Percentiles rank a stretch among this genome's conserved stretches.
Evolutionary conservation across 2,329 filamentous ascomycete species (phyloP).

Genomic region (Juglanconis oblonga): DNA sequence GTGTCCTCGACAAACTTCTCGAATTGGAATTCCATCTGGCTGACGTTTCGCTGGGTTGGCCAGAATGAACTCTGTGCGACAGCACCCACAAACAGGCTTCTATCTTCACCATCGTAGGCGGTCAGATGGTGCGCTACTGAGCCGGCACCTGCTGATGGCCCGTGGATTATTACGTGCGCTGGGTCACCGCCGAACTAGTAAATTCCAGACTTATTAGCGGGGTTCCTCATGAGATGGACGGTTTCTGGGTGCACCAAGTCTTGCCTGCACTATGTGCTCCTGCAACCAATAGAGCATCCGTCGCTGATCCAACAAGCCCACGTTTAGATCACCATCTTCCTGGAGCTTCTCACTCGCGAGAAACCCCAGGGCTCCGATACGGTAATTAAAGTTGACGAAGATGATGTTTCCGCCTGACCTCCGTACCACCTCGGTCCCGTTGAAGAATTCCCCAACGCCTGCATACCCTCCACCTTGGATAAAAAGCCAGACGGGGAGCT

Average conservation of each 20-base stretch:
- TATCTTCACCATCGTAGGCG: constrained; percentile 44
- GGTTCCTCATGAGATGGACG: no score
- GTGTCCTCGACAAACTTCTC: constrained; percentile 32
- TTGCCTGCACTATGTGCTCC: constrained; percentile 49
- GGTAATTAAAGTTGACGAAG: constrained; percentile 15
- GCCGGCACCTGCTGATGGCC: constrained; percentile 58
- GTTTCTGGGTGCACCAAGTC: not conserved
- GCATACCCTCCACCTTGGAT: constrained; percentile 50
- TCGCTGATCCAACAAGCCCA: constrained; percentile 59
- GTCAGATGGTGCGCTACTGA: constrained; percentile 52
- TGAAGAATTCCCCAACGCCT: constrained; percentile 45
- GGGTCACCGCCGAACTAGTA: constrained; percentile 56
- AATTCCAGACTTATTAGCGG: not conserved
- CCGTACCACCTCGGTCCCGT: constrained; percentile 44
- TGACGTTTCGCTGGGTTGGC: constrained; percentile 41
- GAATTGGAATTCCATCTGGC: constrained; percentile 47
- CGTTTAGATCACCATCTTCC: constrained; percentile 55
- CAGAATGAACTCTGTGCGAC: constrained; percentile 48
- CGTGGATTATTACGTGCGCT: constrained; percentile 57
- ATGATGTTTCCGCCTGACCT: constrained; percentile 39
- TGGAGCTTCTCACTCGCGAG: constrained; percentile 49
- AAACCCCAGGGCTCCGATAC: constrained; percentile 10
- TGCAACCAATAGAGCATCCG: constrained; percentile 58
- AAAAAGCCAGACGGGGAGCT: constrained; percentile 52
- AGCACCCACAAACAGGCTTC: constrained; percentile 43